Conservation (phyloP, 2,329 filamentous ascomycete species). For the Penicillium corylophilum region DNA sequence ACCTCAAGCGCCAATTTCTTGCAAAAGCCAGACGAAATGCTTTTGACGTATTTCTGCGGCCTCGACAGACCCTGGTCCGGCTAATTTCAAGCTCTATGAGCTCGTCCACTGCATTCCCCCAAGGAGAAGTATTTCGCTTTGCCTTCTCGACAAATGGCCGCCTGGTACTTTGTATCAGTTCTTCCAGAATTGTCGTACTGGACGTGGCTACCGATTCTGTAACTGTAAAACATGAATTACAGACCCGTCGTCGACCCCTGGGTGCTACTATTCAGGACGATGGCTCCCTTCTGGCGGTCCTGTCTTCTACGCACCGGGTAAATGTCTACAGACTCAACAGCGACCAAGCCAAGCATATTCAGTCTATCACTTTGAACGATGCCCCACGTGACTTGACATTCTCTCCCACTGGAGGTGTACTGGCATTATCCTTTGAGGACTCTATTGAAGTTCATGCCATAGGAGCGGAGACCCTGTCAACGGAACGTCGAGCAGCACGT, state of each 20-base stretch:
- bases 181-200: conserved; percentile 77
- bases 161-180: conserved; percentile 77
- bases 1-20: conserved; percentile 65
- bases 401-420: conserved; percentile 75
- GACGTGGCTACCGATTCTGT: conserved; percentile 63
- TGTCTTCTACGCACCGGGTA: conserved; percentile 79
- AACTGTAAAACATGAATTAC: conserved; percentile 71
- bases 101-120: conserved; percentile 74
- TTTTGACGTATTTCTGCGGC: conserved; percentile 73
- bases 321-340: conserved; percentile 75
- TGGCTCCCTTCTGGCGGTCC: conserved; percentile 71
- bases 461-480: conserved; percentile 60
- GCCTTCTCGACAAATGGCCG: conserved; percentile 73
- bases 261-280: conserved; percentile 78
- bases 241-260: conserved; percentile 72
- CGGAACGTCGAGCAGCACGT: conserved; percentile 72
- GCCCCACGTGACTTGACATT: conserved; percentile 74
- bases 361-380: conserved; percentile 75
- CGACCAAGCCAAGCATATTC: conserved; percentile 66
- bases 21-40: conserved; percentile 72
- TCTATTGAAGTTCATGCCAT: conserved; percentile 86
- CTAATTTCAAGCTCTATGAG: conserved; percentile 81
- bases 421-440: conserved; percentile 81
- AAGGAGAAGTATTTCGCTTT: conserved; percentile 83
- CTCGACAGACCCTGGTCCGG: conserved; percentile 69